Base-by-base conservation (phyloP, 352 stramenopile species). In the Phytophthora cajani region DNA sequence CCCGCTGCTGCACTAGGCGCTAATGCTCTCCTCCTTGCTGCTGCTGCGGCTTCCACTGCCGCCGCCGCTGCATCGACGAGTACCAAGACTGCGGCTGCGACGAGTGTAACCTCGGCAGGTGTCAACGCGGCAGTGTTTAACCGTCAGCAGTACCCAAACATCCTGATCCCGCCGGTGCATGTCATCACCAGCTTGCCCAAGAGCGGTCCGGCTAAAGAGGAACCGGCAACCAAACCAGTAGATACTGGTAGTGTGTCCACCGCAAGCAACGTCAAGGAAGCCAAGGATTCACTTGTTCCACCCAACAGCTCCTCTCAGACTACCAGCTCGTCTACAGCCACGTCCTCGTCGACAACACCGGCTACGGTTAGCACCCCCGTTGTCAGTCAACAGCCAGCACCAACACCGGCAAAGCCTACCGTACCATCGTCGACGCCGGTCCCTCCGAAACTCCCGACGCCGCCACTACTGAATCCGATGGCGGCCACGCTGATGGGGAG, bases 111-210 rank as follows among this genome's bases (percentile, higher is more conserved):
- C 30, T 51, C 62, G 19, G 58, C 52, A 23, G 55, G 61, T 19
- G 78, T 86, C 56, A 75, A 85, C 38, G 74, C 64, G 7, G 33
- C 81, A 40, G 67, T 65, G 0, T 82, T 91, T 32, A 74, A 79
- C 12, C 80, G 82, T 25, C 78, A 65, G 51, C 71, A 81, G 40
- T 88, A 92, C 27, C 84, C 86, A 32, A 92, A 80, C 60, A 91
- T 92, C 36, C 51, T 93, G 32, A 72, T 92, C 47, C 72, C 74
- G 17, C 58, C 71, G 17, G 62, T 67, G 46, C 59, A 52, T 0
- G 16, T 58, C 14, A 46, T 47, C 14, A 73, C 51, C 55, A 71
- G 58, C 12, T 32, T 59, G 42, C 17, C 56, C 5, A 82, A 76
- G 21, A 74, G 50, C 10, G 42, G 42, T 25, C 47, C 53, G 3